Conservation (phyloP, 495 filamentous ascomycete genomes). For the Peziza echinospora region DNA sequence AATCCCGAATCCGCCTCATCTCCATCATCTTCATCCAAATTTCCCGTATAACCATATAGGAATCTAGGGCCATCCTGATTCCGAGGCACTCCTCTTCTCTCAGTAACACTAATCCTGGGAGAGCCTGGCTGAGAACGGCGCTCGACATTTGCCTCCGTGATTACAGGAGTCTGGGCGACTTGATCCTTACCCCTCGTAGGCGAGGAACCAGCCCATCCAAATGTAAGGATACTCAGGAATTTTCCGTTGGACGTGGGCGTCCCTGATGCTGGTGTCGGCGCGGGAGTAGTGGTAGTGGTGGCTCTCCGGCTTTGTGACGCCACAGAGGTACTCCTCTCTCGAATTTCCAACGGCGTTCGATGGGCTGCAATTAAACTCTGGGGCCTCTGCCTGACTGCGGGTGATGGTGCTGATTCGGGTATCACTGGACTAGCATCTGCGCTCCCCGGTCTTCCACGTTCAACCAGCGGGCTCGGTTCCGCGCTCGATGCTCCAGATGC, state of each 20-base stretch:
- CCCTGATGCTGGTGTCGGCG: conserved; percentile 1
- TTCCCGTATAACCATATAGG: conserved; percentile 16
- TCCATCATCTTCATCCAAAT: conserved; percentile 15
- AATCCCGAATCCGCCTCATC: conserved; percentile 2
- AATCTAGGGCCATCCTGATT: conserved; percentile 9
- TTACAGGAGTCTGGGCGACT: background rate
- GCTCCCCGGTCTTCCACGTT: background rate
- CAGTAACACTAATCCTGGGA: background rate
- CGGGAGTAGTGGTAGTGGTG: background rate
- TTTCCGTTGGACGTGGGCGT: conserved; percentile 12
- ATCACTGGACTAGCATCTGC: background rate
- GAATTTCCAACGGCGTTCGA: background rate
- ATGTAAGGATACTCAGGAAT: conserved; percentile 17
- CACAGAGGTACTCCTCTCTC: background rate
- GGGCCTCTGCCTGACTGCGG: no score
- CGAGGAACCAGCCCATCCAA: conserved; percentile 17
- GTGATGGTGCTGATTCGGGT: background rate
- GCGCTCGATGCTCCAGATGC: background rate
- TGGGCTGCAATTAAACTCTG: background rate
- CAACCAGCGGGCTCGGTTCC: background rate
- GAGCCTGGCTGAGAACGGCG: background rate
- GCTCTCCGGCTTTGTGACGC: conserved; percentile 1
- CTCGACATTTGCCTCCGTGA: background rate
- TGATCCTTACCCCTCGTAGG: background rate
- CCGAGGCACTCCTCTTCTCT: background rate